Percentiles rank a stretch among this genome's conserved stretches.
phyloP scores from a whole-genome alignment of 371 early-diverging fungal genomes.

The Rhizopus stolonifer region DNA sequence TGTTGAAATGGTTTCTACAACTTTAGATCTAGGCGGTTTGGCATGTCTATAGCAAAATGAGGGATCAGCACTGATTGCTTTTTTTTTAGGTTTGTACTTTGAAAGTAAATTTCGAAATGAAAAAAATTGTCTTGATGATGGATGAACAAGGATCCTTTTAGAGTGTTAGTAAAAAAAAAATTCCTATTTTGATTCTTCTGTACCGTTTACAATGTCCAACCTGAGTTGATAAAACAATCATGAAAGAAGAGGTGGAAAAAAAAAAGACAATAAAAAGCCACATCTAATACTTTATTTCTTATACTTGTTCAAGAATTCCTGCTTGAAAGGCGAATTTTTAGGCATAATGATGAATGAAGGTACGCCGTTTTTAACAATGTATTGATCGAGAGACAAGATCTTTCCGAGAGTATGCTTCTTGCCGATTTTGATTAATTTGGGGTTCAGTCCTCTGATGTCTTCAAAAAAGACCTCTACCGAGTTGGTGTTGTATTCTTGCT shows the following conservation, averaged over 20 bases:
- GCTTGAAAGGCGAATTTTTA: slow-evolving; percentile 59
- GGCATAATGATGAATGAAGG: slow-evolving; percentile 71
- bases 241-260: neutral
- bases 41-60: slow-evolving; percentile 14
- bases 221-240: neutral
- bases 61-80: neutral
- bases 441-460: slow-evolving; percentile 52
- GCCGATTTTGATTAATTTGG: slow-evolving; percentile 71
- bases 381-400: slow-evolving; percentile 58
- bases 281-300: slow-evolving; percentile 31
- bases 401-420: slow-evolving; percentile 53
- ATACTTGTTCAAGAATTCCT: slow-evolving; percentile 62
- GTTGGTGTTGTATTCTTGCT: slow-evolving; percentile 64
- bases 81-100: slow-evolving; percentile 7
- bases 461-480: slow-evolving; percentile 82
- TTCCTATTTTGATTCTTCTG: neutral
- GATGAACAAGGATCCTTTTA: neutral
- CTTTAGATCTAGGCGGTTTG: slow-evolving; percentile 41
- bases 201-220: neutral
- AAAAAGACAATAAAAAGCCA: neutral
- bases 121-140: neutral
- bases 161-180: too few species aligned
- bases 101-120: slow-evolving; percentile 15
- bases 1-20: slow-evolving; percentile 35
- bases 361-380: slow-evolving; percentile 65